Evolutionary conservation across 257 asterid species (phyloP), one percentile per base, ranked within the genome.

Genomic region (Penstemon barbatus): DNA sequence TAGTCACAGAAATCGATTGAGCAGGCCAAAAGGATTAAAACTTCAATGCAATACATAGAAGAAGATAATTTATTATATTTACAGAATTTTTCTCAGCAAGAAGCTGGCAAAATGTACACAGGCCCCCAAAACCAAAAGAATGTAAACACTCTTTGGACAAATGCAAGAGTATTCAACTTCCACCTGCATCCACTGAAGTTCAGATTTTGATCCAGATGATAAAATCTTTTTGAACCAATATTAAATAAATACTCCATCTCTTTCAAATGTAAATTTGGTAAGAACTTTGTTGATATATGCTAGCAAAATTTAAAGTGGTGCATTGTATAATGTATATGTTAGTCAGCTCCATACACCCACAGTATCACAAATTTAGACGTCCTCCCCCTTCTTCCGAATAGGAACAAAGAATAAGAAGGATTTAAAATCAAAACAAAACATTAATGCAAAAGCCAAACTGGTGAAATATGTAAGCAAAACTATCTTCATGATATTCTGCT

Each of bases 131-230:
- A 36, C 66, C 54, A 41, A 71, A 61, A 43, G 60, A 59, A 72
- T 62, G 38, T 43, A 50, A 63, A 40, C 18, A 50, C 12, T 39
- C 37, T 59, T 59, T 45, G 25, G 57, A 53, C 71, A 12, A 65
- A 67, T n/a, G 75, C 66, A 52, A 13, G 42, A 39, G 61, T 56
- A 66, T 71, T 83, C 88, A 90, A 68, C 89, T 77, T 74, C 86
- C 81, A 77, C 95, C 96, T 89, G 91, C 92, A 82, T 79, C 66
- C 82, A 86, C 85, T 75, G 83, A 68, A 77, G 66, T 63, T 52
- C 39, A 65, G 19, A 75, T 55, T 54, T 42, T 37, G 76, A 54
- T 56, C 70, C 69, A 71, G 77, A 70, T 72, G 50, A 49, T 62
- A 65, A 63, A 11, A 71, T 25, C 33, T 25, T 25, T 25, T 25